Base-by-base conservation (phyloP, 2,329 filamentous ascomycete species). In the Daldinia sp. region DNA sequence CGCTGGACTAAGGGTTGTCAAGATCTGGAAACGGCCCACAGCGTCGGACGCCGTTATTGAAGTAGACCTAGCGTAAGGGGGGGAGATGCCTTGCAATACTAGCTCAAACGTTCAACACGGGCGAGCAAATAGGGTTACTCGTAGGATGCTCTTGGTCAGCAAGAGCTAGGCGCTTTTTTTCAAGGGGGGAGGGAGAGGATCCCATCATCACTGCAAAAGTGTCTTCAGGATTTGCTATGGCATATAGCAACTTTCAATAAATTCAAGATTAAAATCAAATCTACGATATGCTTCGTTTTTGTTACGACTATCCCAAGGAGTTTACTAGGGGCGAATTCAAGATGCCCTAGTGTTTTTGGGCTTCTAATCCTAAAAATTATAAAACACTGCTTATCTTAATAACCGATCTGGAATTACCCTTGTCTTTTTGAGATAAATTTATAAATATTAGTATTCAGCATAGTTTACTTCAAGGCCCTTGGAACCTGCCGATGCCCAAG, bases 1-100 rank as follows among this genome's bases (percentile, higher is more conserved):
- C 5, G 72, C 63, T 5, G 73, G 74, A 0, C 13, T 77, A n/a
- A 55, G 43, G 13, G 49, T 77, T 2, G 30, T 75, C 0, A 76
- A 75, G 37, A 74, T 77, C 10, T 77, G 71, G 75, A 71, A 67
- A 32, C 66, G 67, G 1, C 63, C 58, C 1, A 64, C 72, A 2
- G 69, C 70, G 1, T 68, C 72, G 0, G 75, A 76, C 57, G 73
- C 70, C 21, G 61, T 77, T 1, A 74, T 76, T 8, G 71, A 77
- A 58, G 61, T 64, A 9, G 69, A 74, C 49, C 19, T 72, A 21
- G 56, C 48, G 29, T 71, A 32, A 61, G n/a, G 9, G 4, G 7
- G 19, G 19, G 10, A 63, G 5, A n/a, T 1, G 32, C n/a, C 49
- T 25, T 29, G n/a, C 13, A 9, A n/a, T 19, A 6, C 19, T 41